Conservation (phyloP, 768 basidiomycete genomes). For the Jaapia argillacea region DNA sequence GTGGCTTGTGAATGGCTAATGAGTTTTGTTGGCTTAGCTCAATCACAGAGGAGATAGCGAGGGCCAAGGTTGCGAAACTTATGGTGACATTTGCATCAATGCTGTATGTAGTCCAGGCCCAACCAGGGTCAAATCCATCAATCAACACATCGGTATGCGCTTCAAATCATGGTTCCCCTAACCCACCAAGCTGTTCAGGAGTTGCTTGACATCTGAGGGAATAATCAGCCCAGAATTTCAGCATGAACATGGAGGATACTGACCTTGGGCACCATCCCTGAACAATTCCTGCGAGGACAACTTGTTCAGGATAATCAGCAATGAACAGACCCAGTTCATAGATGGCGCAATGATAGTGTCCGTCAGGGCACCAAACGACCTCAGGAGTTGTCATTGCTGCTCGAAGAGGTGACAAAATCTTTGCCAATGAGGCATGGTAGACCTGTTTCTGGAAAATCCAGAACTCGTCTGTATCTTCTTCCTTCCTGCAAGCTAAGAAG, state of each 20-base stretch:
- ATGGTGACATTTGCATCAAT: conserved; percentile 23
- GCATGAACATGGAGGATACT: too few relatives aligned
- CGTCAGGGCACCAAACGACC: conserved; percentile 10
- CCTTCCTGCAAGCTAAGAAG: conserved; percentile 7
- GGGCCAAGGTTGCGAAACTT: conserved; percentile 5
- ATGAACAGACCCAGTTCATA: conserved; percentile 14
- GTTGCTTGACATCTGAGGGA: too few relatives aligned
- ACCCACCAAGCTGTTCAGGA: conserved; percentile 16
- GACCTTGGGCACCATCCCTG: conserved; percentile 11
- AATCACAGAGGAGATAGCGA: too few relatives aligned
- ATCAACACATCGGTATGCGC: conserved; percentile 14
- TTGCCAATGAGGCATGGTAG: conserved; percentile 11
- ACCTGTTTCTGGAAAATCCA: conserved; percentile 12
- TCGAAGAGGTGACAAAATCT: conserved; percentile 8
- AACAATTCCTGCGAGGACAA: conserved; percentile 9
- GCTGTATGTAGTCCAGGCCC: conserved; percentile 23
- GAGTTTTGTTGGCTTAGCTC: too few relatives aligned
- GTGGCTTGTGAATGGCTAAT: conserved; percentile 23
- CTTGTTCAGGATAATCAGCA: conserved; percentile 14
- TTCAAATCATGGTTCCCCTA: conserved; percentile 7
- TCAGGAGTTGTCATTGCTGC: conserved; percentile 11
- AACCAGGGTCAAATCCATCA: conserved; percentile 9
- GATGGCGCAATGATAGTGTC: conserved; percentile 10
- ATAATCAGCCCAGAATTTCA: too few relatives aligned
- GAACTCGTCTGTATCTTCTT: conserved; percentile 5